phyloP scores from a whole-genome alignment of 2,329 filamentous ascomycete species.

The Penicillium rolfsii region DNA sequence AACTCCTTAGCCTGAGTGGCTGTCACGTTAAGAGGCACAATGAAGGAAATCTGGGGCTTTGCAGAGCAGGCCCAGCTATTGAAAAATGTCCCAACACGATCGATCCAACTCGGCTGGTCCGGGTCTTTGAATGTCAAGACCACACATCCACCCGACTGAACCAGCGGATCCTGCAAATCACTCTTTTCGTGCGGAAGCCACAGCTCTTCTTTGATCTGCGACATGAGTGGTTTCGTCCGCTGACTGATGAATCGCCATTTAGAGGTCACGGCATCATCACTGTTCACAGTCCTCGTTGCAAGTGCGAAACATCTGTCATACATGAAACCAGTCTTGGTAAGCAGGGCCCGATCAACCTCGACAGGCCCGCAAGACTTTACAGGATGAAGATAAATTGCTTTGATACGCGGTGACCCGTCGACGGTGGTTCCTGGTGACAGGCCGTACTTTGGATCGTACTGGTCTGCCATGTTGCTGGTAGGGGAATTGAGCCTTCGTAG shows the following conservation, averaged over 20 bases:
- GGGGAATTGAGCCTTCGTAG: neutral
- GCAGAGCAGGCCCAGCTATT: neutral
- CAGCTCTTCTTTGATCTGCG: constrained; percentile 22
- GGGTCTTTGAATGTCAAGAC: neutral
- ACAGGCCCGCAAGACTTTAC: neutral
- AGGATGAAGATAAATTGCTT: constrained; percentile 2
- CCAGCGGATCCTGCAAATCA: neutral
- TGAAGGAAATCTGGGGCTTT: neutral
- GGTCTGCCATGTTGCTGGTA: constrained; percentile 3
- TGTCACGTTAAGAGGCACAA: neutral
- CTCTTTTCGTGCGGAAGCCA: neutral
- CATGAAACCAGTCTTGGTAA: neutral
- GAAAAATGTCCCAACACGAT: neutral
- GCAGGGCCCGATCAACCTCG: neutral
- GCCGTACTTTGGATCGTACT: neutral
- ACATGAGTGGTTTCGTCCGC: constrained; percentile 30
- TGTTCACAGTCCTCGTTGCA: neutral
- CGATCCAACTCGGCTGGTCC: neutral
- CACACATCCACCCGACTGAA: neutral
- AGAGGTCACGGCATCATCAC: neutral
- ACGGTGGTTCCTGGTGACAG: neutral
- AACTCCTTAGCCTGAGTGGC: neutral
- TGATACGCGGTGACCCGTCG: neutral
- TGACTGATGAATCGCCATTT: constrained; percentile 33
- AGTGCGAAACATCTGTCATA: neutral